Conservation (phyloP, 257 asterid genomes). For the Schizonepeta tenuifolia region DNA sequence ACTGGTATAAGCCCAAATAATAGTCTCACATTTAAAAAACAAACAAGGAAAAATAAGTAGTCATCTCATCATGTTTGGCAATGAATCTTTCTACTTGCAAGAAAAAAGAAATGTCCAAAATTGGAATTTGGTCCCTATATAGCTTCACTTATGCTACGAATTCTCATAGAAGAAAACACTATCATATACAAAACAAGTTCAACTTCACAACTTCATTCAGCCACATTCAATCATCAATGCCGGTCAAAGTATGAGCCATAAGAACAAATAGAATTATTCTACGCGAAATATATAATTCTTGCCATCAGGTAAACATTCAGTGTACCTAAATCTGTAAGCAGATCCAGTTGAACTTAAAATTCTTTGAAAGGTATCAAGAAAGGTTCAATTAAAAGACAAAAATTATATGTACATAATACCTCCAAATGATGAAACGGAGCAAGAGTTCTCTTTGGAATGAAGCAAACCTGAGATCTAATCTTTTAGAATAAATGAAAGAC, state of each 20-base stretch:
- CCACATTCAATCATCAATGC: constrained; percentile 2
- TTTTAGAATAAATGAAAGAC: background rate
- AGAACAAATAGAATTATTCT: background rate
- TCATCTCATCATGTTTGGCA: background rate
- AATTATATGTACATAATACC: background rate
- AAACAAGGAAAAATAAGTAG: constrained; percentile 1
- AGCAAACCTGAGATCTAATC: background rate
- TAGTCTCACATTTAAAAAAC: background rate
- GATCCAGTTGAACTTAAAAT: background rate
- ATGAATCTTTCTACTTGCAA: background rate
- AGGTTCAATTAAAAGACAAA: background rate
- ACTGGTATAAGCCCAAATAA: background rate
- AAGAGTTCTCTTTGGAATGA: background rate
- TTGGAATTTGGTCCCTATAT: background rate
- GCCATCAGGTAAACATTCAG: background rate
- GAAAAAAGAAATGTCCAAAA: background rate
- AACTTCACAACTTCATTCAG: background rate
- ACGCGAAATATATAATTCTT: background rate
- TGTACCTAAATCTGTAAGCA: constrained; percentile 8
- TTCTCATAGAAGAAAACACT: background rate
- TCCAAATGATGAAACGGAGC: background rate
- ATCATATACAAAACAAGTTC: background rate
- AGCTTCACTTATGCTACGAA: background rate
- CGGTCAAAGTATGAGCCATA: background rate
- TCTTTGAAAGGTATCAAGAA: background rate